These are phyloP conservation scores for Nemania serpens DNA, from an alignment of 2,329 filamentous ascomycete genomes.

Conservation along the genomic window DNA sequence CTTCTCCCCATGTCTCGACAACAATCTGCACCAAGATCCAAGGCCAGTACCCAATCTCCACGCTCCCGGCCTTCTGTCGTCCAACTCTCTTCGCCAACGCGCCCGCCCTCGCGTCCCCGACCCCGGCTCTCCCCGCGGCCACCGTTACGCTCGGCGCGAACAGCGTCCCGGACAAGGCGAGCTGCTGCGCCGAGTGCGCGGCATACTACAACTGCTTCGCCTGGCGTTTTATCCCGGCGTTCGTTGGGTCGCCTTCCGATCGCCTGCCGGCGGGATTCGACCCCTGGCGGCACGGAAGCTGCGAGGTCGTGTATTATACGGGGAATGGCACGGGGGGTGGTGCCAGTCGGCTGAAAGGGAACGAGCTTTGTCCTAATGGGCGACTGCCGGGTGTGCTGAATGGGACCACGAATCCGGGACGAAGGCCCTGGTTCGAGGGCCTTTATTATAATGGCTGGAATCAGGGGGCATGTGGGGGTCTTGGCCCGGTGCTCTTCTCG, in stretches of 20 bases:
- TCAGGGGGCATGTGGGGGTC: slow-evolving; percentile 36
- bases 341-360: background rate
- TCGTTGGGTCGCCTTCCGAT: slow-evolving; percentile 28
- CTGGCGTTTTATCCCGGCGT: slow-evolving; percentile 39
- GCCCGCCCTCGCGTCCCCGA: slow-evolving; percentile 20
- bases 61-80: slow-evolving; percentile 40
- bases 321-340: slow-evolving; percentile 21
- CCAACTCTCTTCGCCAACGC: slow-evolving; percentile 38
- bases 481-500: slow-evolving; percentile 28
- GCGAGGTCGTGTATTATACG: slow-evolving; percentile 37
- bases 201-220: slow-evolving; percentile 41
- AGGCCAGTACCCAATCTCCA: slow-evolving; percentile 35
- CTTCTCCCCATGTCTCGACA: background rate
- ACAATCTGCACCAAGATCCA: slow-evolving; percentile 34
- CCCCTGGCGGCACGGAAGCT: slow-evolving; percentile 39
- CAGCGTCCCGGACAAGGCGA: slow-evolving; percentile 37
- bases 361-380: slow-evolving; percentile 33
- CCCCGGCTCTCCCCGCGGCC: slow-evolving; percentile 26
- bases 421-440: slow-evolving; percentile 27
- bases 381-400: slow-evolving; percentile 22
- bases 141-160: slow-evolving; percentile 32
- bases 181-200: slow-evolving; percentile 39
- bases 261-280: slow-evolving; percentile 39
- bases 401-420: slow-evolving; percentile 23
- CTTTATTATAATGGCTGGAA: slow-evolving; percentile 43